phyloP scores from a whole-genome alignment of 2,329 filamentous ascomycete species.

The Ophiosphaerella korrae region DNA sequence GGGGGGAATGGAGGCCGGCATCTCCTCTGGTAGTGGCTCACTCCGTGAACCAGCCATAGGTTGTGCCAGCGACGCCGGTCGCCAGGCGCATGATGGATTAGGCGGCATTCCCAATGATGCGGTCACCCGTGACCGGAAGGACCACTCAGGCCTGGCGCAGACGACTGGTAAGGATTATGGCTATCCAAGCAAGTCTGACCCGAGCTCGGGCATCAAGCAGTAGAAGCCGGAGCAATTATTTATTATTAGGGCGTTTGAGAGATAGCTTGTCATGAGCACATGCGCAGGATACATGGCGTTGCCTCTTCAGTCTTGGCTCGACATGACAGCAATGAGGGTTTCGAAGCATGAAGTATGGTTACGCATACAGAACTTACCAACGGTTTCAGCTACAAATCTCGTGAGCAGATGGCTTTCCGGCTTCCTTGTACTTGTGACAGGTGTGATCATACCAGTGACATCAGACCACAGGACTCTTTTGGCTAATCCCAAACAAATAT shows the following conservation, averaged over 20 bases:
- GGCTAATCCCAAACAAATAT: no score
- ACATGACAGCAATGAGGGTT: no score
- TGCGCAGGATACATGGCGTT: neutral
- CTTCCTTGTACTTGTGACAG: no score
- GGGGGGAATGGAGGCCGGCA: conserved; percentile 57
- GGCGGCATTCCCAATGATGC: conserved; percentile 65
- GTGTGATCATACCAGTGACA: no score
- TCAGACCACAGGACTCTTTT: no score
- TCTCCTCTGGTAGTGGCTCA: conserved; percentile 51
- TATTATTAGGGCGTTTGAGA: conserved; percentile 1
- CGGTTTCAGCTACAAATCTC: no score
- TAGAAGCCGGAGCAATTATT: conserved; percentile 6
- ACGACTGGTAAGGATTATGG: conserved; percentile 52
- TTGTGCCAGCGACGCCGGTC: conserved; percentile 61
- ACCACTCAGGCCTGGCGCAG: conserved; percentile 47
- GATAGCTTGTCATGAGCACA: conserved; percentile 5
- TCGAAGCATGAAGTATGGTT: no score
- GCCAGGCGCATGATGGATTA: conserved; percentile 65
- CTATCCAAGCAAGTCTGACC: conserved; percentile 50
- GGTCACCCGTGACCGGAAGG: conserved; percentile 53
- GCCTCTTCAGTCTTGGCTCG: conserved; percentile 12
- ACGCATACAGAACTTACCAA: no score
- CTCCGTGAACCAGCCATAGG: conserved; percentile 58
- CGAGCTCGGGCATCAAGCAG: conserved; percentile 33
- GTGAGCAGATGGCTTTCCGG: no score